Evolutionary conservation across 305 asterid genomes (phyloP).

Genomic region (Fraxinus greggii): DNA sequence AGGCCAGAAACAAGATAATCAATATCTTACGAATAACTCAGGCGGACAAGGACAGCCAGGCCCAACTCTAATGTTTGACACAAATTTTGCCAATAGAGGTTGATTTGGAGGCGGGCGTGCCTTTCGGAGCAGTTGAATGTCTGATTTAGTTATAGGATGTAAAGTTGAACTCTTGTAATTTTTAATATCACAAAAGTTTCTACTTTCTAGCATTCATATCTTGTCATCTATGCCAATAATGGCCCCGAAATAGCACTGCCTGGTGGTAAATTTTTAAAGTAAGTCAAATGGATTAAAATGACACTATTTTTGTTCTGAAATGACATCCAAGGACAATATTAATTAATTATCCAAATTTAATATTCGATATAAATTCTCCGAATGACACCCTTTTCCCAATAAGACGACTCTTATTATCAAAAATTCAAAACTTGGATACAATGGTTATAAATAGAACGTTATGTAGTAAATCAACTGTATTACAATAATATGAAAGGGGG

Average conservation of each 20-base stretch:
- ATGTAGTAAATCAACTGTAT: background rate
- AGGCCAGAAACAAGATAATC: background rate
- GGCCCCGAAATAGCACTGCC: background rate
- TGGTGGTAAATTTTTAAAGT: background rate
- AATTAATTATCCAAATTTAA: background rate
- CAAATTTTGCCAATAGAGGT: background rate
- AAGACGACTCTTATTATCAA: background rate
- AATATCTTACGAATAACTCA: background rate
- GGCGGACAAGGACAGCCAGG: background rate
- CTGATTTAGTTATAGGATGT: background rate
- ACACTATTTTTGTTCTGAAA: background rate
- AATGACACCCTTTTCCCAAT: background rate
- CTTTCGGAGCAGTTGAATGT: background rate
- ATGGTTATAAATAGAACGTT: background rate
- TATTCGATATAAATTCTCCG: background rate
- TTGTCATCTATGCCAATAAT: background rate
- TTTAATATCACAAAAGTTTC: background rate
- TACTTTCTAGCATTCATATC: background rate
- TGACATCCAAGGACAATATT: background rate
- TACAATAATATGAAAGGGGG: background rate
- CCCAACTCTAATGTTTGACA: background rate
- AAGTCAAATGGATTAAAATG: background rate
- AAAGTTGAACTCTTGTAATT: background rate
- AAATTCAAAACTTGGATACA: background rate
- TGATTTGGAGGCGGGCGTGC: background rate